Percentiles rank a stretch among this genome's conserved stretches.
phyloP scores from a whole-genome alignment of 139 green algal genomes.

The Chlorella sp. region DNA sequence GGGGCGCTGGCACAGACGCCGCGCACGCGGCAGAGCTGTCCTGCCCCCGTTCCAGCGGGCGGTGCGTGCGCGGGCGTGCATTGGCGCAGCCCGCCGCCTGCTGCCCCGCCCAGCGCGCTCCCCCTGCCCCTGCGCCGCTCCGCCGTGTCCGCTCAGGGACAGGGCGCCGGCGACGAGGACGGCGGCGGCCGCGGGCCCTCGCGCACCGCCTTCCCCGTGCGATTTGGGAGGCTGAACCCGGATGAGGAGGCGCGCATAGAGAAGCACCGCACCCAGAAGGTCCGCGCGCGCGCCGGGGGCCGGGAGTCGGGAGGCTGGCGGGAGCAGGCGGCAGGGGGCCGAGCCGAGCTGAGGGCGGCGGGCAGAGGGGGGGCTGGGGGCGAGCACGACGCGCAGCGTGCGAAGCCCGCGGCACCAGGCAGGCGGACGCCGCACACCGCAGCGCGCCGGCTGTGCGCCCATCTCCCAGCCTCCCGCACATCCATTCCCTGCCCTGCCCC shows the following conservation, averaged over 20 bases:
- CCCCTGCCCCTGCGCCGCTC: neutral
- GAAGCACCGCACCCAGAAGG: too few relatives aligned
- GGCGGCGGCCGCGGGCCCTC: neutral
- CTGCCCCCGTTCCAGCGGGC: neutral
- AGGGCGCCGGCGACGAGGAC: neutral
- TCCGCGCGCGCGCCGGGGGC: too few relatives aligned
- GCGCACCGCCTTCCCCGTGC: conserved; percentile 13
- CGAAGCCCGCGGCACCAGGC: too few relatives aligned
- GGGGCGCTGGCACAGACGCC: neutral
- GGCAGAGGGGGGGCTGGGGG: too few relatives aligned
- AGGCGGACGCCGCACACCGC: too few relatives aligned
- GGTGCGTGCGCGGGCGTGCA: neutral
- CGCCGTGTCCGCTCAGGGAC: neutral
- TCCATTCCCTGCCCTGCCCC: too few relatives aligned
- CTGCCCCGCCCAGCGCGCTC: neutral
- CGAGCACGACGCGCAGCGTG: too few relatives aligned
- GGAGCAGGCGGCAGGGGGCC: neutral
- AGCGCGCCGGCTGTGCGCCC: too few relatives aligned
- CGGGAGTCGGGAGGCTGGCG: neutral
- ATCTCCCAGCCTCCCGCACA: too few relatives aligned
- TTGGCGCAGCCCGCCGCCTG: neutral
- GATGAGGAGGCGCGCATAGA: neutral
- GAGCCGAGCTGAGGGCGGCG: neutral
- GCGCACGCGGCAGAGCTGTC: neutral
- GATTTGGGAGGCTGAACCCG: conserved; percentile 24